Base-by-base conservation (phyloP, 306 rosid species). In the Gastrolobium bilobum region DNA sequence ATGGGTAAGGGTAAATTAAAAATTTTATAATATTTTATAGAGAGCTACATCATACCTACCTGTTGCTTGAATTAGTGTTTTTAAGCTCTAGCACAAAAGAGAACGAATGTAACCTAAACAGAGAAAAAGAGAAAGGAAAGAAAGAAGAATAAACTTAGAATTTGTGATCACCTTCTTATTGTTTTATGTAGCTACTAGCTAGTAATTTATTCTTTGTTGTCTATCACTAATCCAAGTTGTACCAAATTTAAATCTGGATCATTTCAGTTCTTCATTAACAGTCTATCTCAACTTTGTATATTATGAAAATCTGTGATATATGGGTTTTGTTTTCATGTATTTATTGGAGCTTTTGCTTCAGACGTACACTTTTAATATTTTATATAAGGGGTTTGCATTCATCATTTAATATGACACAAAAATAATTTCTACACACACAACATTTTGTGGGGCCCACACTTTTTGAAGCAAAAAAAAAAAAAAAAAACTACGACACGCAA, bases 1-100 rank as follows among this genome's bases (percentile, higher is more conserved):
- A 51, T 81, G 14, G 68, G 73, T 29, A 84, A 79, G 58, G 89
- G 89, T 34, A 89, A 85, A 79, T 11, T 79, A 81, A 87, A 84
- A 83, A 46, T 87, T 57, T 79, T 85, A 31, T 89, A 87, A 86
- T 52, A 68, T 43, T 56, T 33, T 7, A 9, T 51, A 2, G 2
- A 48, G 7, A 51, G 34, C 33, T 46, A 46, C 1, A 56, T 56
- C 62, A 34, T 34, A 60, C 13, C 26, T 60, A 35, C 5, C 40
- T 61, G 68, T 29, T 10, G 35, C 14, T 26, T 4, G 29, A 29
- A 68, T 39, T 4, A 15, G 70, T 64, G 39, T 46, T 68, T 30
- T 26, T 14, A n/a, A 40, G 40, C 46, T 8, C 42, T 33, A 31
- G 15, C 15, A 44, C 43, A 10, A 15, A 40, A 20, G 53, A 37